A percentile compares a stretch with the other conserved stretches of the same genome.
Conservation (phyloP, 148 eudicot species). For the Amaranthus cruentus region DNA sequence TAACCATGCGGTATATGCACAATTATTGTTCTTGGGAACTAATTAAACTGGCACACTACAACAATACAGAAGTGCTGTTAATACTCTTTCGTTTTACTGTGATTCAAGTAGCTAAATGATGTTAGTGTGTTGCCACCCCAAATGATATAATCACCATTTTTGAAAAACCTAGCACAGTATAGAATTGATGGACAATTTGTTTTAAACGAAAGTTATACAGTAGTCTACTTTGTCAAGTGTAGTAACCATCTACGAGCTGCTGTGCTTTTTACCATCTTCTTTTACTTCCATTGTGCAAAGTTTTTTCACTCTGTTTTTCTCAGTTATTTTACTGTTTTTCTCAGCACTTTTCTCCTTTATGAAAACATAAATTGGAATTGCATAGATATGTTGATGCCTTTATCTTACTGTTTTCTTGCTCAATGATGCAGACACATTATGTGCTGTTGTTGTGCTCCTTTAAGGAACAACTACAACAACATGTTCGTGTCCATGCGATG, state of each 20-base stretch:
- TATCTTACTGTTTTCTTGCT: conserved; percentile 9
- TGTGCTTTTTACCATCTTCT: background rate
- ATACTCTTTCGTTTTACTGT: background rate
- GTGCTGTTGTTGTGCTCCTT: conserved; percentile 82
- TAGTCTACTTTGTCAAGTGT: background rate
- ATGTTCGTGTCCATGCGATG: conserved; percentile 97
- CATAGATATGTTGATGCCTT: background rate
- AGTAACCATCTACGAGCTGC: background rate
- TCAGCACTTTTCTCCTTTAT: background rate
- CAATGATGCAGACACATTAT: conserved; percentile 62
- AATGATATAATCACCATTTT: too few species aligned
- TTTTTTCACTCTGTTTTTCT: background rate
- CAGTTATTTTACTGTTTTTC: background rate
- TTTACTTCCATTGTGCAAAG: background rate
- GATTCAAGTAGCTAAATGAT: too few species aligned
- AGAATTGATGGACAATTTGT: too few species aligned
- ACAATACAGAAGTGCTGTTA: background rate
- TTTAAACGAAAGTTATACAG: too few species aligned
- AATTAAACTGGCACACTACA: background rate
- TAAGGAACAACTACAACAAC: conserved; percentile 89
- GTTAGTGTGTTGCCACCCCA: too few species aligned
- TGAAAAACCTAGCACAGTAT: too few species aligned
- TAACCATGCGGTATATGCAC: background rate
- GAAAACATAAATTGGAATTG: background rate
- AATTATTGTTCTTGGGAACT: background rate